phyloP scores from a whole-genome alignment of 441 rosid species.

The Erodium texanum region DNA sequence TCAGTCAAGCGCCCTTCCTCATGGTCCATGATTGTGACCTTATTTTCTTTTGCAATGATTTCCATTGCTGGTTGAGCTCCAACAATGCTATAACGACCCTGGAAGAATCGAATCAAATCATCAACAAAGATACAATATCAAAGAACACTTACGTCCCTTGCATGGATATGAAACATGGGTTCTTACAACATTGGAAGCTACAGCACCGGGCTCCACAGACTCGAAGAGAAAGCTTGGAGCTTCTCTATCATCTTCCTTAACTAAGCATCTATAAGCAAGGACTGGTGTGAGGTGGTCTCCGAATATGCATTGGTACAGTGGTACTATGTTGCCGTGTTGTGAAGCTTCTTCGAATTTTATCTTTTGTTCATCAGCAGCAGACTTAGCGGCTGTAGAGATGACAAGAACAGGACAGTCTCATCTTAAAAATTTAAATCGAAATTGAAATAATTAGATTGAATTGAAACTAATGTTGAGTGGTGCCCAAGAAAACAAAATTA shows the following conservation, averaged over 20 bases:
- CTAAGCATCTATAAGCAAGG: constrained; percentile 77
- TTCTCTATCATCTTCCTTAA: constrained; percentile 88
- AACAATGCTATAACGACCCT: constrained; percentile 85
- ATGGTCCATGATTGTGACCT: constrained; percentile 77
- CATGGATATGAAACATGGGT: too few relatives aligned
- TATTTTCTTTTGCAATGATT: constrained; percentile 68
- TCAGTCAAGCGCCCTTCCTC: constrained; percentile 46
- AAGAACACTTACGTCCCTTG: too few relatives aligned
- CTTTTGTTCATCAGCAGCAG: constrained; percentile 27
- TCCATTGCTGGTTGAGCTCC: constrained; percentile 94
- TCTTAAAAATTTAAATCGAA: not conserved
- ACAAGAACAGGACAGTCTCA: not conserved
- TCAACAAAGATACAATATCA: not conserved
- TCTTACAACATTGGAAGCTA: constrained; percentile 52
- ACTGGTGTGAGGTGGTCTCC: constrained; percentile 88
- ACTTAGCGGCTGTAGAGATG: not conserved
- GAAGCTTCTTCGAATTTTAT: constrained; percentile 58
- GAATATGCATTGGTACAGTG: constrained; percentile 58
- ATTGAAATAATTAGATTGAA: not conserved
- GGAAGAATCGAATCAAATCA: constrained; percentile 11
- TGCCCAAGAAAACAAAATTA: not conserved
- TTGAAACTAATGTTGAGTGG: not conserved
- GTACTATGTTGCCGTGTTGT: constrained; percentile 64
- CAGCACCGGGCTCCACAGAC: constrained; percentile 73
- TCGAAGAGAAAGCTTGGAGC: constrained; percentile 94